These are phyloP conservation scores for Hyphopichia buzzinii DNA, from an alignment of 1,139 yeast genomes.

Conservation along the genomic window DNA sequence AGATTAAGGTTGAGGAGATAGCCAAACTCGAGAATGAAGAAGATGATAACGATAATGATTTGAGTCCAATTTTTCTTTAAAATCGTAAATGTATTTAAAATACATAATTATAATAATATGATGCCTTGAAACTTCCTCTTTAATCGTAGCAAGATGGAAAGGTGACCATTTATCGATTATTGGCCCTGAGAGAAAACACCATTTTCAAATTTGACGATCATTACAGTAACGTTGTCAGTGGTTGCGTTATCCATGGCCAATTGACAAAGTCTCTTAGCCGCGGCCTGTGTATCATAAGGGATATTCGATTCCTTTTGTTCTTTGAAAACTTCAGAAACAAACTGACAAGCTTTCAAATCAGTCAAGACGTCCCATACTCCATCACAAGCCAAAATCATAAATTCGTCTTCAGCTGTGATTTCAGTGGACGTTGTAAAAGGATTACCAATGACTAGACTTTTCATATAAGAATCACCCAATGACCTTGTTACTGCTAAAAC, in stretches of 20 bases:
- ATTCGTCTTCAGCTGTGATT: slow-evolving; percentile 59
- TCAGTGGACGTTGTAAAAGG: slow-evolving; percentile 93
- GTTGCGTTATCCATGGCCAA: slow-evolving; percentile 79
- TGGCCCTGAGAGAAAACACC: slow-evolving; percentile 31
- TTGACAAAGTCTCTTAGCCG: slow-evolving; percentile 67
- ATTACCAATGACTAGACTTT: slow-evolving; percentile 81
- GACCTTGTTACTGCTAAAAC: slow-evolving; percentile 94
- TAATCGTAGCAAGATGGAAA: slow-evolving; percentile 1
- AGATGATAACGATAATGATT: slow-evolving; percentile 6
- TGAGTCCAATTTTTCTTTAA: not conserved
- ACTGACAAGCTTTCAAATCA: slow-evolving; percentile 77
- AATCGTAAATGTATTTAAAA: not conserved
- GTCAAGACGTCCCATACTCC: slow-evolving; percentile 93
- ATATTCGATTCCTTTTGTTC: slow-evolving; percentile 32
- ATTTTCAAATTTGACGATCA: slow-evolving; percentile 69
- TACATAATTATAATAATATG: not conserved
- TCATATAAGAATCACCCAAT: slow-evolving; percentile 92
- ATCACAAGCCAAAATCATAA: slow-evolving; percentile 86
- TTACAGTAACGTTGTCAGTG: slow-evolving; percentile 89
- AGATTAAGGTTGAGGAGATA: slow-evolving; percentile 20
- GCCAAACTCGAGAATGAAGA: slow-evolving; percentile 9
- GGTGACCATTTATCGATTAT: not conserved
- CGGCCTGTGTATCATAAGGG: slow-evolving; percentile 50
- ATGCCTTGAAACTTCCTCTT: slow-evolving; percentile 6
- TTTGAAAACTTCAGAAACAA: slow-evolving; percentile 48